Evolutionary conservation across 257 asterid genomes (phyloP).

Genomic region (Knoxia roxburghii): DNA sequence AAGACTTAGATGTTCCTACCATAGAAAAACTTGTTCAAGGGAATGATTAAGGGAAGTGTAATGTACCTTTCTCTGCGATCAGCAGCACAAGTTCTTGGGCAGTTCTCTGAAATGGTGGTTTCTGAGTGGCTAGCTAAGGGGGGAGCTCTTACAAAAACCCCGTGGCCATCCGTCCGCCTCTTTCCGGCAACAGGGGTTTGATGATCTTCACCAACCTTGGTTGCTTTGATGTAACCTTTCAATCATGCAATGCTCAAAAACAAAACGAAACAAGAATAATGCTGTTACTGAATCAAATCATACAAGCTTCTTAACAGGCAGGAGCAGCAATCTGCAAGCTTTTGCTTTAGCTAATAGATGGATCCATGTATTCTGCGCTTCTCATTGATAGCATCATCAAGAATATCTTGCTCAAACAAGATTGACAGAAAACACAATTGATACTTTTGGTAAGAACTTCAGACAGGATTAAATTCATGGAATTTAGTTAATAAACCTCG

Average conservation of each 20-base stretch:
- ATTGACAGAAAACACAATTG: too few relatives aligned
- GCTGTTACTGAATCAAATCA: not conserved
- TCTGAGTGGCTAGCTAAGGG: not conserved
- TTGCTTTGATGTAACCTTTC: not conserved
- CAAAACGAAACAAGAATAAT: not conserved
- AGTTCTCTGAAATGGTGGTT: not conserved
- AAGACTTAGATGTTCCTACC: not conserved
- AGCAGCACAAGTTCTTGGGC: not conserved
- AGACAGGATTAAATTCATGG: not conserved
- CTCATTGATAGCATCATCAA: too few relatives aligned
- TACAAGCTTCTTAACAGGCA: not conserved
- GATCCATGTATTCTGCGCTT: not conserved
- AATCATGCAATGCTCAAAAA: not conserved
- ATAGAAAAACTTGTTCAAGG: not conserved
- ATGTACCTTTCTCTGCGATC: not conserved
- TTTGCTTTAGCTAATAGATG: not conserved
- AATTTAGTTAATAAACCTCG: not conserved
- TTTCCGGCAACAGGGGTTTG: not conserved
- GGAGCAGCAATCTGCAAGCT: not conserved
- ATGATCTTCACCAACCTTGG: not conserved
- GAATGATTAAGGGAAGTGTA: slow-evolving; percentile 5
- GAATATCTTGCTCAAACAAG: too few relatives aligned
- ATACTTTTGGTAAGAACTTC: not conserved
- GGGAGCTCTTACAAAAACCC: too few relatives aligned
- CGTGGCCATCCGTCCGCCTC: not conserved